Conservation (phyloP, 306 rosid genomes). For the Cajanus cajan region DNA sequence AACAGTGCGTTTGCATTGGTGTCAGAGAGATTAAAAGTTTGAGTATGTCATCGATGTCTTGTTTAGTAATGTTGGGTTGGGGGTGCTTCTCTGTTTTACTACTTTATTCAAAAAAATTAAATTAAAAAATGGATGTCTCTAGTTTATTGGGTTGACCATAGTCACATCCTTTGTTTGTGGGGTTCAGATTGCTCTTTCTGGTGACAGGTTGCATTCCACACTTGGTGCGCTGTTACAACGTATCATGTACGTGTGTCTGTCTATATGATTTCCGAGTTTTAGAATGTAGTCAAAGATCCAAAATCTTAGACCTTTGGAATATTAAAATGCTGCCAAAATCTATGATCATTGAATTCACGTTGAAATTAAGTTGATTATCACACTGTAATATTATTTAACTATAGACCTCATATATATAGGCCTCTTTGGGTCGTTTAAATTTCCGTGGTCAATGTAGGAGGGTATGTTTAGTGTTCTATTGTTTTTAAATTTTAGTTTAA, state of each 20-base stretch:
- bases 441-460: slow-evolving; percentile 20
- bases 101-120: too few species aligned
- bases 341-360: slow-evolving; percentile 27
- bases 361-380: slow-evolving; percentile 1
- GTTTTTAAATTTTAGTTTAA: not conserved
- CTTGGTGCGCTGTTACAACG: not conserved
- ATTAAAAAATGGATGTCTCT: not conserved
- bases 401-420: not conserved
- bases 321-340: slow-evolving; percentile 25
- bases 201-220: slow-evolving; percentile 34
- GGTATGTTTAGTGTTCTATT: not conserved
- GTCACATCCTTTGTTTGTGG: not conserved
- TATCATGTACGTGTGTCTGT: not conserved
- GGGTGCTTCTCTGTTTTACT: too few species aligned
- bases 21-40: not conserved
- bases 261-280: not conserved
- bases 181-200: not conserved
- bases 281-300: not conserved
- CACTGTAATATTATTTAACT: not conserved
- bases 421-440: not conserved
- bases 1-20: not conserved
- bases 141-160: not conserved
- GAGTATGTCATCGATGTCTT: too few species aligned
- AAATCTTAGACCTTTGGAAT: not conserved
- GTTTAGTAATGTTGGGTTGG: too few species aligned